Evolutionary conservation across 176 grass and related monocot genomes (phyloP).

Genomic region (Zizania latifolia): DNA sequence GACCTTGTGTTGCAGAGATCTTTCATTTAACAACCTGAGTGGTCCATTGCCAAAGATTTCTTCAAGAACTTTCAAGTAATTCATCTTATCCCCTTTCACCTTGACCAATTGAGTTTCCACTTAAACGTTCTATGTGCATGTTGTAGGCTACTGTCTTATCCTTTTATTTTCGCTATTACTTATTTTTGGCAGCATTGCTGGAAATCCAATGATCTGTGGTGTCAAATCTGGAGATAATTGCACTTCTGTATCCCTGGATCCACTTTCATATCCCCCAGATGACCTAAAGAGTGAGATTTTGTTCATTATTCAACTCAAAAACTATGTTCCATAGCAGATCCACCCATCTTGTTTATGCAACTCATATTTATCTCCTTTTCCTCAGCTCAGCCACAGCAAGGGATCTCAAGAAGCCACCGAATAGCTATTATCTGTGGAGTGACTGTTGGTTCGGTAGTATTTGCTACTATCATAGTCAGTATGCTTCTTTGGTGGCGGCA

Average conservation of each 20-base stretch:
- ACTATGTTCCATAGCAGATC: neutral
- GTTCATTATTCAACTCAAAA: neutral
- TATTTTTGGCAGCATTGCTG: constrained; percentile 56
- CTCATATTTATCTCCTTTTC: constrained; percentile 34
- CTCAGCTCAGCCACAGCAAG: constrained; percentile 70
- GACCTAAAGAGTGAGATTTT: constrained; percentile 64
- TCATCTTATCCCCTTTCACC: neutral
- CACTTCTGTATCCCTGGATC: constrained; percentile 62
- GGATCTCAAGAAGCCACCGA: constrained; percentile 40
- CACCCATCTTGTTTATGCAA: neutral
- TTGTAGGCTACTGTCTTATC: neutral
- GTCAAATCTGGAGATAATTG: constrained; percentile 62
- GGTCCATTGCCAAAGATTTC: constrained; percentile 82
- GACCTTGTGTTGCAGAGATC: constrained; percentile 46
- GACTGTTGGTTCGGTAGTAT: constrained; percentile 51
- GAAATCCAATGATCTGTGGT: constrained; percentile 75
- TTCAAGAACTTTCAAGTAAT: constrained; percentile 72
- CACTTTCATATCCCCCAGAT: constrained; percentile 88
- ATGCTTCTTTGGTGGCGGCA: constrained; percentile 83
- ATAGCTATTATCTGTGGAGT: constrained; percentile 71
- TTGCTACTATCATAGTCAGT: constrained; percentile 25
- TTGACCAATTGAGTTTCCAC: neutral
- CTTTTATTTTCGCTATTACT: constrained; percentile 9
- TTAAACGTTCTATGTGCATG: neutral
- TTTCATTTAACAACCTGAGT: constrained; percentile 89